Evolutionary conservation across 2,329 filamentous ascomycete genomes (phyloP).

Genomic region (Allantophomopsis lycopodina): DNA sequence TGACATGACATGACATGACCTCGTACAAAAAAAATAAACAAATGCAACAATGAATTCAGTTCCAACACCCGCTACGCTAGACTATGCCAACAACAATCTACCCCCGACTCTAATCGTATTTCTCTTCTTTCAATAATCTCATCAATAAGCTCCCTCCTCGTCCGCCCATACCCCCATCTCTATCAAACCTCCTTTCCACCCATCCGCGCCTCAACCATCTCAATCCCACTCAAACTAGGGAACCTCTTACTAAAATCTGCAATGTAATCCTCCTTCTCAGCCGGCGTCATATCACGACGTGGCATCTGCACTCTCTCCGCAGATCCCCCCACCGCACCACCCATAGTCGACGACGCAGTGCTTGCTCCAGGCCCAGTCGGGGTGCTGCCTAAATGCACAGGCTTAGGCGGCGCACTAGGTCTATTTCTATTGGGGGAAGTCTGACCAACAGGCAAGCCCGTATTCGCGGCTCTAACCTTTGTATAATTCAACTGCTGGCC

Average conservation of each 20-base stretch:
- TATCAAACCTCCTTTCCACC: slow-evolving; percentile 1
- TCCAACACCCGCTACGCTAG: no score
- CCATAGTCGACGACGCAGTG: not conserved
- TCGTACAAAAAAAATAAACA: no score
- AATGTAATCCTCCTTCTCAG: slow-evolving; percentile 52
- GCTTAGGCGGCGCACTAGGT: slow-evolving; percentile 46
- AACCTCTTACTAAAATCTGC: slow-evolving; percentile 70
- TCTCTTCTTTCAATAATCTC: no score
- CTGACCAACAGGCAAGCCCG: slow-evolving; percentile 4
- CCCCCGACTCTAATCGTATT: no score
- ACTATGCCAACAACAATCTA: no score
- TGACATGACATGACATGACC: no score
- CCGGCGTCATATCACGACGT: slow-evolving; percentile 37
- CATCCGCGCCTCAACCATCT: slow-evolving; percentile 33
- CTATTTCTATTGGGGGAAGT: slow-evolving; percentile 19
- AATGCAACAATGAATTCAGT: no score
- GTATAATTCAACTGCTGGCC: not conserved
- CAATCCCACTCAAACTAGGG: slow-evolving; percentile 71
- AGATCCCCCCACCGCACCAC: not conserved
- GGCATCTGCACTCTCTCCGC: slow-evolving; percentile 12
- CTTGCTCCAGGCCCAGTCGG: slow-evolving; percentile 19
- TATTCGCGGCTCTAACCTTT: not conserved
- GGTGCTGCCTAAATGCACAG: slow-evolving; percentile 43
- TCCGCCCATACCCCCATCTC: no score
- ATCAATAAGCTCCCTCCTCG: no score